Percentiles rank a stretch among this genome's conserved stretches.
phyloP scores from a whole-genome alignment of 768 basidiomycete genomes.

The Kwoniella heveanensis region DNA sequence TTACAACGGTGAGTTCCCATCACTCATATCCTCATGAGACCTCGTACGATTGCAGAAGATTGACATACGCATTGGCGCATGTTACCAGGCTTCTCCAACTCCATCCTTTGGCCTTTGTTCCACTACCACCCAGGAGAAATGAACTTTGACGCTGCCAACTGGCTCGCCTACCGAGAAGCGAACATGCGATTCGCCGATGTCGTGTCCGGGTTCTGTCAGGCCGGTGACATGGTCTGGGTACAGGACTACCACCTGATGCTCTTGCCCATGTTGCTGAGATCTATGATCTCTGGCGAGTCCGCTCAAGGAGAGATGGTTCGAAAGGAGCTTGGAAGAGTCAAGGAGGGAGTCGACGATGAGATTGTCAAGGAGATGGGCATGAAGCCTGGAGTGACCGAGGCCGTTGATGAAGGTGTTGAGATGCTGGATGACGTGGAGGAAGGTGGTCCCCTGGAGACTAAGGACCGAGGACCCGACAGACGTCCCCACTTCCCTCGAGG shows the following conservation, averaged over 20 bases:
- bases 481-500: slow-evolving; percentile 34
- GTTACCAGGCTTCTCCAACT: slow-evolving; percentile 88
- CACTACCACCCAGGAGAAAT: slow-evolving; percentile 99
- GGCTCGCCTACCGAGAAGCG: slow-evolving; percentile 95
- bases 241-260: slow-evolving; percentile 79
- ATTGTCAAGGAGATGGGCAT: slow-evolving; percentile 51
- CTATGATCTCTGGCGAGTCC: slow-evolving; percentile 62
- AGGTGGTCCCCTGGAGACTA: slow-evolving; percentile 61
- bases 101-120: slow-evolving; percentile 98
- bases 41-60: too few species aligned
- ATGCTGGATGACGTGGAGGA: slow-evolving; percentile 60
- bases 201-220: slow-evolving; percentile 73
- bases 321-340: slow-evolving; percentile 56
- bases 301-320: slow-evolving; percentile 53
- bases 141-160: slow-evolving; percentile 99
- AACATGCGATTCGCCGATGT: slow-evolving; percentile 92
- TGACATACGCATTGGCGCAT: too few species aligned
- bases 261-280: slow-evolving; percentile 90
- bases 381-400: slow-evolving; percentile 28
- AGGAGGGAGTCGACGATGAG: slow-evolving; percentile 57
- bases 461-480: slow-evolving; percentile 33
- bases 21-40: neutral
- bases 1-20: slow-evolving; percentile 58
- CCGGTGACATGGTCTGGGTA: slow-evolving; percentile 97
- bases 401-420: slow-evolving; percentile 47